Evolutionary conservation across 768 basidiomycete genomes (phyloP), one percentile per base, ranked within the genome.

Genomic region (Trametes villosa): DNA sequence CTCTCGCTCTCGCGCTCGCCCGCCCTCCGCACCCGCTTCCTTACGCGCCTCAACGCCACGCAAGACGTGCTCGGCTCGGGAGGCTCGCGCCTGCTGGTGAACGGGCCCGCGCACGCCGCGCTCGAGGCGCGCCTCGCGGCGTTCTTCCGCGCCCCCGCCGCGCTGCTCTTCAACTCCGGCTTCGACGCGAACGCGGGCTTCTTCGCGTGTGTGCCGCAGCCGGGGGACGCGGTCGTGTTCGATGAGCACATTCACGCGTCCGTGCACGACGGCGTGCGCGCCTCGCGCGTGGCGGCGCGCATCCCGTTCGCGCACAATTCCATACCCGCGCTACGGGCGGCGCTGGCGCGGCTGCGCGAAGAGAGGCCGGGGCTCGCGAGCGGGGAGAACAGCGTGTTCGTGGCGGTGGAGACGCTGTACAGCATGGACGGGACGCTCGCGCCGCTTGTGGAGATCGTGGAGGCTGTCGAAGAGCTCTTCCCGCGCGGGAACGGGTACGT

Each of bases 351-450:
- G 15, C 75, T 90, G 42, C 59, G 77, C 18, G 54, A 70, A 2
- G 76, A 77, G 46, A 70, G 73, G n/a, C 68, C 71, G 0, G 74
- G 69, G 36, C 66, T 86, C 17, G 66, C 64, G 55, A 60, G 65
- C 0, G 85, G 84, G 0, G 71, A 75, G 27, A 63, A 64, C 34
- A 87, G 78, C 65, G 74, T 92, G 3, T 97, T 96, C 68, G 73
- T 98, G 13, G 87, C 92, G 0, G 87, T 97, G 8, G 96, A 98
- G 79, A 88, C 86, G 36, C 73, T 98, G 45, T 98, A 98, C 67
- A 92, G 89, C 57, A 98, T 98, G 96, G 96, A 98, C 65, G 96
- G 96, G 15, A 96, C 94, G 27, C 82, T 96, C 60, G 81, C 89
- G 0, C 94, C 94, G 0, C 77, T 98, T 29, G 53, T 53, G 17